Evolutionary conservation across 352 stramenopile species (phyloP).

Genomic region (Phytophthora foliorum): DNA sequence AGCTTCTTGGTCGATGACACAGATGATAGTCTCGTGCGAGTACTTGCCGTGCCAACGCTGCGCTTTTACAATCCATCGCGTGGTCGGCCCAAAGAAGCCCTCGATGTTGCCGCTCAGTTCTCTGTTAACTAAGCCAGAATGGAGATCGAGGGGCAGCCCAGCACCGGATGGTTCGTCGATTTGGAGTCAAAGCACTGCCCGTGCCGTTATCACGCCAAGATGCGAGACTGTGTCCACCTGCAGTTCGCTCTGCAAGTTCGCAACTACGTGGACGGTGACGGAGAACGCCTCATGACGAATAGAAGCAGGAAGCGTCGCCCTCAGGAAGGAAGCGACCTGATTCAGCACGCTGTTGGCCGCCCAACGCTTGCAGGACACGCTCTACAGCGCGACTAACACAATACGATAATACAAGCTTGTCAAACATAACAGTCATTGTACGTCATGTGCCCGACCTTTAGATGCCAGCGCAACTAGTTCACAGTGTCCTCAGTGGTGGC

Average conservation of each 20-base stretch:
- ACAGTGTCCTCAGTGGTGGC: neutral
- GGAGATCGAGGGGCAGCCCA: constrained; percentile 1
- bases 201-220: constrained; percentile 1
- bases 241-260: neutral
- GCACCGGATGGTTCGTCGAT: neutral
- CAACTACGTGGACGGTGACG: neutral
- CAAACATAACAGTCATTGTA: neutral
- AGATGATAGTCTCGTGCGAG: neutral
- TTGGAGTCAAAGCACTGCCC: neutral
- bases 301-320: neutral
- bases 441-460: neutral
- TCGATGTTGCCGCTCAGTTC: constrained; percentile 10
- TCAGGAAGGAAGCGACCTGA: neutral
- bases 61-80: neutral
- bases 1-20: neutral
- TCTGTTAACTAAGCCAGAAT: constrained; percentile 1
- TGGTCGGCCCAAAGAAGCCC: neutral
- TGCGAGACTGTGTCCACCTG: neutral
- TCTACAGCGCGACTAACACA: neutral
- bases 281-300: neutral
- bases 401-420: neutral
- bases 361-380: neutral
- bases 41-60: neutral
- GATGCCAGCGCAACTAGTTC: neutral
- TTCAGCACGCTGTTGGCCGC: neutral